Conservation (phyloP, 768 basidiomycete genomes). For the Boletus rubescentipes region DNA sequence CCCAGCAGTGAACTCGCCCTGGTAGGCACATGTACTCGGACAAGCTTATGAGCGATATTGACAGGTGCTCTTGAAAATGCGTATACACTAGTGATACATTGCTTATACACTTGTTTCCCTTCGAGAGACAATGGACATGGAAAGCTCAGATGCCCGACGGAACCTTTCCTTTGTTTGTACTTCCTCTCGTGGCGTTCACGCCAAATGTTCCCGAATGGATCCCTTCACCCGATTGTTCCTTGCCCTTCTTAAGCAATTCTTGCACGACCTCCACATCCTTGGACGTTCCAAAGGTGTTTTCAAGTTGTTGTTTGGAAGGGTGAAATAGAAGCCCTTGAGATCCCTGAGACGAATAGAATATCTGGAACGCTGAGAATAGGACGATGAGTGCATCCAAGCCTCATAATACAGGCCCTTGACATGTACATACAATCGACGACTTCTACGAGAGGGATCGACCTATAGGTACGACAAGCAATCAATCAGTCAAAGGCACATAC, state of each 20-base stretch:
- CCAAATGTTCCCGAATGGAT: constrained; percentile 27
- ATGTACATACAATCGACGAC: constrained; percentile 75
- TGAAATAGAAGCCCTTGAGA: constrained; percentile 71
- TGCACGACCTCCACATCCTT: constrained; percentile 65
- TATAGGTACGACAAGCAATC: constrained; percentile 25
- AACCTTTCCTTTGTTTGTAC: constrained; percentile 40
- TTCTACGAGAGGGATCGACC: constrained; percentile 66
- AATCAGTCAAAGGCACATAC: constrained; percentile 13
- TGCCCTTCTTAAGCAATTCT: constrained; percentile 63
- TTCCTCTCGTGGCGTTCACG: constrained; percentile 33
- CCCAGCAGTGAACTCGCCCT: no score
- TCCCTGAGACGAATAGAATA: constrained; percentile 73
- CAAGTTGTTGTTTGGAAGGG: constrained; percentile 83
- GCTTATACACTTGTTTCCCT: not conserved
- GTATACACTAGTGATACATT: constrained; percentile 21
- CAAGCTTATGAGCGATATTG: not conserved
- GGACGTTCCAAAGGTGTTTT: constrained; percentile 63
- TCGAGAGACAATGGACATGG: not conserved
- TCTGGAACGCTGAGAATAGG: constrained; percentile 54
- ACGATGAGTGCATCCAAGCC: not conserved
- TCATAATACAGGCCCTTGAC: not conserved
- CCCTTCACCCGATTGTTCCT: constrained; percentile 51
- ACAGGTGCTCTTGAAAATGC: not conserved
- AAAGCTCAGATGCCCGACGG: constrained; percentile 34
- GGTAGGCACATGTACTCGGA: not conserved